phyloP scores from a whole-genome alignment of 1,284 basidiomycete species.

The Trichosporon ovoides region DNA sequence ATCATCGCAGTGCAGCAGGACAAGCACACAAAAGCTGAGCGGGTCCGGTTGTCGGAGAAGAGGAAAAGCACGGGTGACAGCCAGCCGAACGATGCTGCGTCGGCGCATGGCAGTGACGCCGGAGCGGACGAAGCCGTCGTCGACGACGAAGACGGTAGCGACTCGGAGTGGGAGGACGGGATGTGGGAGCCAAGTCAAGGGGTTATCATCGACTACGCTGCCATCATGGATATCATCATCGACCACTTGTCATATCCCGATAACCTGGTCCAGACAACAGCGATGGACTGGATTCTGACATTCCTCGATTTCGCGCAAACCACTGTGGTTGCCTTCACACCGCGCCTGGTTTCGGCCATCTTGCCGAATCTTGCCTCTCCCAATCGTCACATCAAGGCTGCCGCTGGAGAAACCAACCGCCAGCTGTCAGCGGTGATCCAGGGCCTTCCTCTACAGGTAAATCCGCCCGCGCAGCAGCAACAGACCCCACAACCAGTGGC shows the following conservation, averaged over 20 bases:
- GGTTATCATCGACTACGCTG: constrained; percentile 81
- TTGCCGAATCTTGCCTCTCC: constrained; percentile 81
- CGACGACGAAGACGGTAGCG: constrained; percentile 29
- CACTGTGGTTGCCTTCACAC: constrained; percentile 91
- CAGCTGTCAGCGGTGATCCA: constrained; percentile 80
- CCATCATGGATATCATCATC: constrained; percentile 92
- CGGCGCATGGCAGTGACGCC: constrained; percentile 29
- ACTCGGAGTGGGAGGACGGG: constrained; percentile 46
- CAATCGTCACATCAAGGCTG: constrained; percentile 72
- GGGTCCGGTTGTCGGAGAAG: constrained; percentile 15
- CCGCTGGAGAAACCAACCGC: constrained; percentile 81
- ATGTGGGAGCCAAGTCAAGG: constrained; percentile 91
- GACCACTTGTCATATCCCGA: constrained; percentile 76
- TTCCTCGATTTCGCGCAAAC: constrained; percentile 85
- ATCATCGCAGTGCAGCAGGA: constrained; percentile 70
- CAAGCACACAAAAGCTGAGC: constrained; percentile 32
- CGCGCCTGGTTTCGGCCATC: constrained; percentile 83
- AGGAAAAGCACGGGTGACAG: not conserved
- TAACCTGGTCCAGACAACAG: constrained; percentile 81
- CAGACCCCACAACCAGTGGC: not conserved
- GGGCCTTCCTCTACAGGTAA: constrained; percentile 64
- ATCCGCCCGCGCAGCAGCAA: constrained; percentile 22
- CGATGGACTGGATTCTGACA: constrained; percentile 85
- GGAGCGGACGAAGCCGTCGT: constrained; percentile 32
- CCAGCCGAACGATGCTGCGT: constrained; percentile 47